Percentiles rank a stretch among this genome's conserved stretches.
These are phyloP conservation scores for Aulographum hederae DNA, from an alignment of 2,329 filamentous ascomycete species.

Conservation along the genomic window DNA sequence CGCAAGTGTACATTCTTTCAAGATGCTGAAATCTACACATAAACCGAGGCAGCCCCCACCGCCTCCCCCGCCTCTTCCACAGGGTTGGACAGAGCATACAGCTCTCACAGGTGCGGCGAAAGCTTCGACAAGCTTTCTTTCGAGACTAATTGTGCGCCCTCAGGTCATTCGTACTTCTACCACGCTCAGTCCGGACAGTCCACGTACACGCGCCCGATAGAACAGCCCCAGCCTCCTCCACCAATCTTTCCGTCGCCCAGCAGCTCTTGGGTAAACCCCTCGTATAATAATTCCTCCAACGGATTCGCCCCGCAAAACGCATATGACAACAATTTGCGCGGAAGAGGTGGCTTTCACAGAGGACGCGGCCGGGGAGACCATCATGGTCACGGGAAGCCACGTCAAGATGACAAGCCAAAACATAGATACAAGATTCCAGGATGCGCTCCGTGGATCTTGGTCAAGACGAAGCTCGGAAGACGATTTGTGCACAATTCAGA, in stretches of 20 bases:
- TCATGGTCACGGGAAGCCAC: too few relatives aligned
- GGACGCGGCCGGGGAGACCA: too few relatives aligned
- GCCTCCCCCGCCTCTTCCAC: slow-evolving; percentile 40
- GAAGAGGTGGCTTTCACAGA: too few relatives aligned
- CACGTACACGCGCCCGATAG: slow-evolving; percentile 58
- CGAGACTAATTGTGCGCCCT: slow-evolving; percentile 5
- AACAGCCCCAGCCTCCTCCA: slow-evolving; percentile 10
- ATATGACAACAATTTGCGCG: too few relatives aligned
- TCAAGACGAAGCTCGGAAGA: slow-evolving; percentile 80
- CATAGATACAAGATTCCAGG: slow-evolving; percentile 63
- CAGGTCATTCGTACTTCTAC: slow-evolving; percentile 77
- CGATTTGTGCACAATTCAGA: slow-evolving; percentile 78
- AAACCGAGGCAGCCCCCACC: slow-evolving; percentile 14
- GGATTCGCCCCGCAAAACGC: too few relatives aligned
- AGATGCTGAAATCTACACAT: slow-evolving; percentile 66
- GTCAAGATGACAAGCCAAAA: slow-evolving; percentile 63
- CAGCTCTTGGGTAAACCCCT: too few relatives aligned
- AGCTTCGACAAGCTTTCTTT: neutral
- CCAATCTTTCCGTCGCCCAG: slow-evolving; percentile 2
- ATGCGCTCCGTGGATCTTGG: slow-evolving; percentile 72
- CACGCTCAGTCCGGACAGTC: slow-evolving; percentile 67
- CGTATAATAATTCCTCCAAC: too few relatives aligned
- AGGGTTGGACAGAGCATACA: slow-evolving; percentile 86
- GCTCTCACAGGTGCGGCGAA: slow-evolving; percentile 46
- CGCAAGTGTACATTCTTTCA: too few relatives aligned